phyloP scores from a whole-genome alignment of 2,329 filamentous ascomycete species.

The Monilinia fructigena region DNA sequence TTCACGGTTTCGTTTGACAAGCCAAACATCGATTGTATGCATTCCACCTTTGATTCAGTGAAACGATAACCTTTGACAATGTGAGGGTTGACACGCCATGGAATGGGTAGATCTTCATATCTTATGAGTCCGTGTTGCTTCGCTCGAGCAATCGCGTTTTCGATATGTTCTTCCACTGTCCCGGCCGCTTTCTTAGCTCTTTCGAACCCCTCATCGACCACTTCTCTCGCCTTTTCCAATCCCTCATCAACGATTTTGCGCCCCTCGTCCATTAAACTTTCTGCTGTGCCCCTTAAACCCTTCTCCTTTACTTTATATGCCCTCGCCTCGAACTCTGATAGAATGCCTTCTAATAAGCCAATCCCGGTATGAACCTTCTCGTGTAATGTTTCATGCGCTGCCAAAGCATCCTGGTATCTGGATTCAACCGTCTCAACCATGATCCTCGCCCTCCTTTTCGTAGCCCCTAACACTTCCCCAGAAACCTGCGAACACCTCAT shows the following conservation, averaged over 20 bases:
- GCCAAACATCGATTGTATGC: conserved; percentile 77
- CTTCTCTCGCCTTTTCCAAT: conserved; percentile 69
- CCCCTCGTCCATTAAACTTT: conserved; percentile 72
- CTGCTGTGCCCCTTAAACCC: conserved; percentile 70
- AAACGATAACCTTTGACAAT: conserved; percentile 92
- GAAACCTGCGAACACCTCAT: conserved; percentile 87
- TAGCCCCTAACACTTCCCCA: conserved; percentile 84
- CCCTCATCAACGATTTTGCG: conserved; percentile 79
- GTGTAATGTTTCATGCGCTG: conserved; percentile 80
- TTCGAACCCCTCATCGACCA: conserved; percentile 78
- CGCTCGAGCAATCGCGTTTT: conserved; percentile 71
- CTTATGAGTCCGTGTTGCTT: conserved; percentile 78
- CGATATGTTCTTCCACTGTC: conserved; percentile 79
- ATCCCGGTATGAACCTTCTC: conserved; percentile 90
- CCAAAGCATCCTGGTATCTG: conserved; percentile 82
- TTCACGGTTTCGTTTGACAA: conserved; percentile 94
- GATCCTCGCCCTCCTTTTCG: conserved; percentile 77
- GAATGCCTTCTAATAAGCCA: conserved; percentile 78
- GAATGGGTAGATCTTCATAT: conserved; percentile 86
- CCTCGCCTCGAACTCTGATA: conserved; percentile 80
- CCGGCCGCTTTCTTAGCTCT: conserved; percentile 80
- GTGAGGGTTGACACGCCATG: conserved; percentile 94
- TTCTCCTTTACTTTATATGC: conserved; percentile 78
- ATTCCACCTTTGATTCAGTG: conserved; percentile 85
- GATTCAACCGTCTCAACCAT: conserved; percentile 90